A percentile compares a stretch with the other conserved stretches of the same genome.
phyloP scores from a whole-genome alignment of 2,329 filamentous ascomycete species.

The Stachybotrys chlorohalonatus region DNA sequence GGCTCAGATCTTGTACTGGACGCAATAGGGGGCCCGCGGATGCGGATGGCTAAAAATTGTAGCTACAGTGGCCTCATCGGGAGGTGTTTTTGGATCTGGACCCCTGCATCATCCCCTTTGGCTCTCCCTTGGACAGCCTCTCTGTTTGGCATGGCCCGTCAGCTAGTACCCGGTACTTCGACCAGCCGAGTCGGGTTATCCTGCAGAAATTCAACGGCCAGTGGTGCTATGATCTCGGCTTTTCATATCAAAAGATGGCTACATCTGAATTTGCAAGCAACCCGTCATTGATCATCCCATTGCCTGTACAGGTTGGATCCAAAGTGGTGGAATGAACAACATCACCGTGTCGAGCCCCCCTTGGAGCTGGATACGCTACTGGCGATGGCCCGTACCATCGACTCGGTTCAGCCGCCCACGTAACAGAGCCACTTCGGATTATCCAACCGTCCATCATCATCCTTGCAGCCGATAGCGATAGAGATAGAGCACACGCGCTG shows the following conservation, averaged over 20 bases:
- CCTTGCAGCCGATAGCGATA: background rate
- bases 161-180: background rate
- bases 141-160: background rate
- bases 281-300: too few relatives aligned
- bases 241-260: too few relatives aligned
- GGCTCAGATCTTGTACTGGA: slow-evolving; percentile 2
- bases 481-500: background rate
- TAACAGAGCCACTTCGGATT: background rate
- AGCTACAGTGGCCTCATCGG: slow-evolving; percentile 29
- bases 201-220: too few relatives aligned
- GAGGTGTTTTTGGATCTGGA: slow-evolving; percentile 1
- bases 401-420: background rate
- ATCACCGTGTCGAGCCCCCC: too few relatives aligned
- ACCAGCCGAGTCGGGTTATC: background rate
- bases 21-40: slow-evolving; percentile 4
- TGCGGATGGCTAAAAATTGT: slow-evolving; percentile 19
- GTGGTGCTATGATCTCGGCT: too few relatives aligned
- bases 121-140: background rate
- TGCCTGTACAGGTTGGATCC: background rate
- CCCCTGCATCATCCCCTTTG: background rate
- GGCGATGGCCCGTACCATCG: background rate
- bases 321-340: background rate
- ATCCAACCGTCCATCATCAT: background rate
- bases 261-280: too few relatives aligned
- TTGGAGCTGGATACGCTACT: too few relatives aligned